These are phyloP conservation scores for Boletus sp. DNA, from an alignment of 1,284 basidiomycete genomes.

Conservation along the genomic window DNA sequence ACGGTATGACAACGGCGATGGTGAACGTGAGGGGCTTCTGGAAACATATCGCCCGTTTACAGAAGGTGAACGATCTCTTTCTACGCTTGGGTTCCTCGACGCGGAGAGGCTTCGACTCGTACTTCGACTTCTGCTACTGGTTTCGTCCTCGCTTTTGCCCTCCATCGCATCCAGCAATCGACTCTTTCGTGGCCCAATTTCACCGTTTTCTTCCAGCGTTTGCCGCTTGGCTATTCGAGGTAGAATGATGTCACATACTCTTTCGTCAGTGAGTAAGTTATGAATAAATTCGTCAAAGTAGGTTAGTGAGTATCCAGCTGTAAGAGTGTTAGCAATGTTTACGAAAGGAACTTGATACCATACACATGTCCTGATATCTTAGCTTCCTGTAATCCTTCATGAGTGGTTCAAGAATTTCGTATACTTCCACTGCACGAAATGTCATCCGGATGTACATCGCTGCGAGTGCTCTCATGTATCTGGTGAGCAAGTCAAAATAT, in stretches of 20 bases:
- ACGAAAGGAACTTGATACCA: slow-evolving; percentile 27
- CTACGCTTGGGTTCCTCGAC: slow-evolving; percentile 30
- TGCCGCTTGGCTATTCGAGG: slow-evolving; percentile 85
- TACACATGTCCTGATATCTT: slow-evolving; percentile 76
- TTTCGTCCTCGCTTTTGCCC: slow-evolving; percentile 54
- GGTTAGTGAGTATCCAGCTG: slow-evolving; percentile 78
- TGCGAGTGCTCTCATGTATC: slow-evolving; percentile 90
- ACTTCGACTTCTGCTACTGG: slow-evolving; percentile 33
- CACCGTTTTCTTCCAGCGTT: slow-evolving; percentile 88
- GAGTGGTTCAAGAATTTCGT: slow-evolving; percentile 89
- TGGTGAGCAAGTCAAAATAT: slow-evolving; percentile 31
- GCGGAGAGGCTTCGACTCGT: slow-evolving; percentile 28
- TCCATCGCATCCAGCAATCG: slow-evolving; percentile 80
- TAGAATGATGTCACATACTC: slow-evolving; percentile 95
- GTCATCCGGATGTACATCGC: slow-evolving; percentile 95
- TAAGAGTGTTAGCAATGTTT: slow-evolving; percentile 3
- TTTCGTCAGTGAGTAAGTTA: slow-evolving; percentile 79
- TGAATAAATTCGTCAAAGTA: slow-evolving; percentile 94
- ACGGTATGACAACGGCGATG: slow-evolving; percentile 41
- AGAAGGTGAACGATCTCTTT: slow-evolving; percentile 38
- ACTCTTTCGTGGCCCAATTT: slow-evolving; percentile 79
- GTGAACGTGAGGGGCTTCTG: slow-evolving; percentile 49
- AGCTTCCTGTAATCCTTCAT: slow-evolving; percentile 93
- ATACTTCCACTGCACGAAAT: slow-evolving; percentile 86
- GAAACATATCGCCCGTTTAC: slow-evolving; percentile 55